These are phyloP conservation scores for Pogostemon cablin DNA, from an alignment of 257 asterid genomes.

Conservation along the genomic window DNA sequence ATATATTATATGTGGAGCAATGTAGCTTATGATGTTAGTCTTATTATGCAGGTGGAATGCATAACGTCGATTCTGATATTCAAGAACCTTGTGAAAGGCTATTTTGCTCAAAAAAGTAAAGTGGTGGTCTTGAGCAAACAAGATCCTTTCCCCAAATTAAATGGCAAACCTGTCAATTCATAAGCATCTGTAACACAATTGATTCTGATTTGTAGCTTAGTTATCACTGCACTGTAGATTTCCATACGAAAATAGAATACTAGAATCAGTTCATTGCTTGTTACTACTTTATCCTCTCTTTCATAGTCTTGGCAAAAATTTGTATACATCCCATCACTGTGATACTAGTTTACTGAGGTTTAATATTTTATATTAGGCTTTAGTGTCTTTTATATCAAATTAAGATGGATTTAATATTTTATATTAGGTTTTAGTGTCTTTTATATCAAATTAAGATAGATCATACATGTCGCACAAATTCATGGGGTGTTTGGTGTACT, in stretches of 20 bases:
- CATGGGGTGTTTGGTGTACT: too few relatives aligned
- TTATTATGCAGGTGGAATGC: slow-evolving; percentile 79
- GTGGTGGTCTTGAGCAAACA: slow-evolving; percentile 93
- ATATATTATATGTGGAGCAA: background rate
- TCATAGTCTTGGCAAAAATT: background rate
- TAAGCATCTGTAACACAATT: slow-evolving; percentile 35
- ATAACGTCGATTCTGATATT: slow-evolving; percentile 82
- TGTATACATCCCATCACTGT: too few relatives aligned
- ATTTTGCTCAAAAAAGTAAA: slow-evolving; percentile 96
- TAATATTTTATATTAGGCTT: too few relatives aligned
- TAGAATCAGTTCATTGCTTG: background rate
- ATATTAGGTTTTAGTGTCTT: too few relatives aligned
- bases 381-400: too few relatives aligned
- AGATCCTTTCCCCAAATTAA: slow-evolving; percentile 90
- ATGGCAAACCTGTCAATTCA: slow-evolving; percentile 74
- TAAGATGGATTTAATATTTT: too few relatives aligned
- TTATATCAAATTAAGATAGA: too few relatives aligned
- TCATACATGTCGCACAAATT: too few relatives aligned
- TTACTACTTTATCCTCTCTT: background rate
- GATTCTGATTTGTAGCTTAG: slow-evolving; percentile 5
- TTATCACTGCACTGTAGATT: background rate
- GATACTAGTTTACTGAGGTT: too few relatives aligned
- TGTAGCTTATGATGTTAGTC: background rate
- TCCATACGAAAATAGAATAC: background rate
- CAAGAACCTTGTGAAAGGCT: slow-evolving; percentile 91